phyloP scores from a whole-genome alignment of 176 grass and related monocot species.

The Coix lacrymajobi region DNA sequence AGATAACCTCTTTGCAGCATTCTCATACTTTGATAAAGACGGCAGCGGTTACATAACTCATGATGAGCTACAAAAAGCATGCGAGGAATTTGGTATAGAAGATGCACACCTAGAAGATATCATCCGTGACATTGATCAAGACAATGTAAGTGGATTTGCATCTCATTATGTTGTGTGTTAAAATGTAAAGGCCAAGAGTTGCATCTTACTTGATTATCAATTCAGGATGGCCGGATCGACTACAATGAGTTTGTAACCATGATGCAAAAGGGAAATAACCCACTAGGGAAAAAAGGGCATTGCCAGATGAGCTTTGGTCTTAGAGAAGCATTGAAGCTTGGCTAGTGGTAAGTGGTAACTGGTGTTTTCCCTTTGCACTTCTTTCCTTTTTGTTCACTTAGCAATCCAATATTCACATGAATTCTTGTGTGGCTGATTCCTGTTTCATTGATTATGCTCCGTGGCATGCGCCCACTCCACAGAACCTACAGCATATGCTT shows the following conservation, averaged over 20 bases:
- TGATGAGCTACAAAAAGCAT: constrained; percentile 91
- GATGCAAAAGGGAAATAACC: constrained; percentile 97
- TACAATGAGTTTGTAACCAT: constrained; percentile 93
- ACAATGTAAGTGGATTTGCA: constrained; percentile 64
- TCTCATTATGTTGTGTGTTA: not conserved
- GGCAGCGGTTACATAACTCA: constrained; percentile 88
- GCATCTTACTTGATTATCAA: constrained; percentile 19
- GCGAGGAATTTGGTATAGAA: constrained; percentile 84
- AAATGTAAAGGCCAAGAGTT: constrained; percentile 4
- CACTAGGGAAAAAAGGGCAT: constrained; percentile 62
- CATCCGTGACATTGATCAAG: constrained; percentile 89
- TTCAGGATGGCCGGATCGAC: constrained; percentile 92
- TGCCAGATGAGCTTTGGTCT: constrained; percentile 71
- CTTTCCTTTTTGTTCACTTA: not conserved
- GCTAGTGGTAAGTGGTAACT: constrained; percentile 55
- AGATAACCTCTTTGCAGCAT: constrained; percentile 86
- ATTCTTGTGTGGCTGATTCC: not conserved
- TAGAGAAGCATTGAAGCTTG: constrained; percentile 85
- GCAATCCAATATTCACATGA: not conserved
- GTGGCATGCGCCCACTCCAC: not conserved
- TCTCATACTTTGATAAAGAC: constrained; percentile 95
- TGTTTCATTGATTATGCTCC: not conserved
- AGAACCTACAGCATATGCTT: not conserved
- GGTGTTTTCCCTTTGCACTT: not conserved
- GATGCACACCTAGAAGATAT: constrained; percentile 83